These are phyloP conservation scores for Papiliotrema fonsecae DNA, from an alignment of 1,284 basidiomycete species.

Conservation along the genomic window DNA sequence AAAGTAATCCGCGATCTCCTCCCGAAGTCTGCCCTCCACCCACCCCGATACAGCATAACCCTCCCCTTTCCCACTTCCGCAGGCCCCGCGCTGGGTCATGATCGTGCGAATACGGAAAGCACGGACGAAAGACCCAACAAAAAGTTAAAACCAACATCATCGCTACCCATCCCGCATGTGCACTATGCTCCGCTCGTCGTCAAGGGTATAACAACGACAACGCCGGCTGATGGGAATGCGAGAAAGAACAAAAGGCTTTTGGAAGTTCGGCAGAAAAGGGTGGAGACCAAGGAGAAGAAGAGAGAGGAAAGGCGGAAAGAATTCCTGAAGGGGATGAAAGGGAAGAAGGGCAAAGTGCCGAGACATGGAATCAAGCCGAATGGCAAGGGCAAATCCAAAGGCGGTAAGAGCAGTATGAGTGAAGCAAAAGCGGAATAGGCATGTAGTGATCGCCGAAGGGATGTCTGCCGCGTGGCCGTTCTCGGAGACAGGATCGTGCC, in stretches of 20 bases:
- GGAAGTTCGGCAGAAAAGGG: slow-evolving; percentile 57
- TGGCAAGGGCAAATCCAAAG: background rate
- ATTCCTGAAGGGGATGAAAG: slow-evolving; percentile 4
- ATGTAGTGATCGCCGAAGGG: no score
- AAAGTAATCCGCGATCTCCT: slow-evolving; percentile 20
- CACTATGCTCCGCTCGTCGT: slow-evolving; percentile 65
- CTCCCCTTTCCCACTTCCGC: slow-evolving; percentile 48
- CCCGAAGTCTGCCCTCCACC: slow-evolving; percentile 31
- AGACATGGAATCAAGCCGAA: background rate
- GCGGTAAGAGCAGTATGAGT: background rate
- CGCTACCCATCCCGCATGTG: slow-evolving; percentile 11
- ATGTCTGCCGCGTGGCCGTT: no score
- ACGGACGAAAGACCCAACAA: background rate
- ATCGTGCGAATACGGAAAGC: background rate
- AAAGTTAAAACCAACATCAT: background rate
- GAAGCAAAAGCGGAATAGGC: background rate
- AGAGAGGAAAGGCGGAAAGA: slow-evolving; percentile 25
- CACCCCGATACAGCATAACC: slow-evolving; percentile 36
- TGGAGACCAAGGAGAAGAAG: slow-evolving; percentile 44
- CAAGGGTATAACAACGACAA: slow-evolving; percentile 76
- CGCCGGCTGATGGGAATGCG: slow-evolving; percentile 70
- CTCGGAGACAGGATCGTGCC: no score
- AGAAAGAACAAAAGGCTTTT: slow-evolving; percentile 61
- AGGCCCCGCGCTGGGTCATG: slow-evolving; percentile 2
- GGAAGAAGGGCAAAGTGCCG: slow-evolving; percentile 1